These are phyloP conservation scores for Euphrasia confusa DNA, from an alignment of 257 asterid species.

Conservation along the genomic window DNA sequence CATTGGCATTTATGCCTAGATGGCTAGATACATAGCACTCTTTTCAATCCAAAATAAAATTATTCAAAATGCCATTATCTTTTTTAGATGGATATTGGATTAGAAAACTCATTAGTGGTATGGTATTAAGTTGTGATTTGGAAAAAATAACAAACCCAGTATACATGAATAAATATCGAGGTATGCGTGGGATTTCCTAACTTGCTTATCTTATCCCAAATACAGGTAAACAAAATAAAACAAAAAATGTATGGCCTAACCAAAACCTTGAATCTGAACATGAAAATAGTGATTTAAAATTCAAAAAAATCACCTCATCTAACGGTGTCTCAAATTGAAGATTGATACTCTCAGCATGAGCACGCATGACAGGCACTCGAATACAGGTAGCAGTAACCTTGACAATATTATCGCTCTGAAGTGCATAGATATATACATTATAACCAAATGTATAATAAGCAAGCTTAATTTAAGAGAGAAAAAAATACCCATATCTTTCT, in stretches of 20 bases:
- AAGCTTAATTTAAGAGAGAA: not conserved
- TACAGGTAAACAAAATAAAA: no score
- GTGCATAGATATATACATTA: not conserved
- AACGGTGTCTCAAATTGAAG: constrained; percentile 88
- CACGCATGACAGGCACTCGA: constrained; percentile 97
- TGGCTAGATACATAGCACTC: not conserved
- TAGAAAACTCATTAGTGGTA: no score
- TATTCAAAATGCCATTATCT: not conserved
- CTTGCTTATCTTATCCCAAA: no score
- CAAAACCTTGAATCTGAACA: constrained; percentile 6
- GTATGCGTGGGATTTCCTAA: no score
- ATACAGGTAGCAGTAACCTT: constrained; percentile 96
- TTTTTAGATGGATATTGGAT: no score
- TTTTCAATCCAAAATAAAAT: not conserved
- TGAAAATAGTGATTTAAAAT: not conserved
- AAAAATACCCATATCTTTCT: constrained; percentile 85
- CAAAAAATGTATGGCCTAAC: not conserved
- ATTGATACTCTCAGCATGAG: constrained; percentile 96
- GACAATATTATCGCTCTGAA: constrained; percentile 60
- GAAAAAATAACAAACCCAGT: no score
- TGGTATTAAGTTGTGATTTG: no score
- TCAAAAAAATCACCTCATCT: constrained; percentile 55
- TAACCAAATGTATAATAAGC: not conserved
- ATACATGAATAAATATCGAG: no score
- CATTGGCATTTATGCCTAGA: not conserved